Evolutionary conservation across 768 basidiomycete species (phyloP).

Genomic region (Kwoniella pini): DNA sequence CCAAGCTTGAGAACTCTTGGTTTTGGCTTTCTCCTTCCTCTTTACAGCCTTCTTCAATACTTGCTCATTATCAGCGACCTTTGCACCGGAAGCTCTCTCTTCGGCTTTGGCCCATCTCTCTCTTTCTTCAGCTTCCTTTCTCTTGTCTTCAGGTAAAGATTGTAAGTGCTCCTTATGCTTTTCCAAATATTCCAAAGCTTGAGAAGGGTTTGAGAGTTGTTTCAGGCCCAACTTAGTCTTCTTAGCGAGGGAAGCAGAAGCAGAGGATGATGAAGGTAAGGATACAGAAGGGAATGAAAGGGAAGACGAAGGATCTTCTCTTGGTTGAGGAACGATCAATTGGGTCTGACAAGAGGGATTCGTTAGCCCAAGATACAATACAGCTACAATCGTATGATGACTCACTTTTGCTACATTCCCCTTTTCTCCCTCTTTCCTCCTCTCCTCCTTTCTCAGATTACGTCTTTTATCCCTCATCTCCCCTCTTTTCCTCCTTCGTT

Average conservation of each 20-base stretch:
- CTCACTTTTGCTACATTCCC: constrained; percentile 49
- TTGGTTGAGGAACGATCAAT: constrained; percentile 48
- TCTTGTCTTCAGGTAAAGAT: constrained; percentile 75
- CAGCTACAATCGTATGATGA: too few species aligned
- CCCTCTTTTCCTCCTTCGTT: constrained; percentile 72
- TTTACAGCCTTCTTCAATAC: constrained; percentile 90
- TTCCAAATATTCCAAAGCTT: constrained; percentile 78
- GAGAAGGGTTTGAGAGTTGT: constrained; percentile 71
- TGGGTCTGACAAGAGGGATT: constrained; percentile 41
- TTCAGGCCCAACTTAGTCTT: constrained; percentile 63
- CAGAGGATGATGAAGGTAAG: constrained; percentile 56
- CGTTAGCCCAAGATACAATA: too few species aligned
- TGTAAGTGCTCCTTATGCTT: constrained; percentile 76
- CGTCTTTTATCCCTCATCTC: constrained; percentile 80
- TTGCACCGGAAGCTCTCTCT: constrained; percentile 82
- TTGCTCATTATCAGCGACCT: constrained; percentile 81
- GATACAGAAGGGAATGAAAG: constrained; percentile 70
- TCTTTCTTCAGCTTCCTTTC: constrained; percentile 73
- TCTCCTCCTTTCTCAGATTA: constrained; percentile 83
- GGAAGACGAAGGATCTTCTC: constrained; percentile 56
- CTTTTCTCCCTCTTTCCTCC: constrained; percentile 59
- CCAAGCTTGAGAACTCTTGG: constrained; percentile 82
- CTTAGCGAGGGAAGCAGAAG: constrained; percentile 13
- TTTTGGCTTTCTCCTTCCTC: constrained; percentile 85
- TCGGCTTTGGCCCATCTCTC: constrained; percentile 90